Base-by-base conservation (phyloP, 192 early-diverging fungal genomes). In the Coemansia guatemalensis region DNA sequence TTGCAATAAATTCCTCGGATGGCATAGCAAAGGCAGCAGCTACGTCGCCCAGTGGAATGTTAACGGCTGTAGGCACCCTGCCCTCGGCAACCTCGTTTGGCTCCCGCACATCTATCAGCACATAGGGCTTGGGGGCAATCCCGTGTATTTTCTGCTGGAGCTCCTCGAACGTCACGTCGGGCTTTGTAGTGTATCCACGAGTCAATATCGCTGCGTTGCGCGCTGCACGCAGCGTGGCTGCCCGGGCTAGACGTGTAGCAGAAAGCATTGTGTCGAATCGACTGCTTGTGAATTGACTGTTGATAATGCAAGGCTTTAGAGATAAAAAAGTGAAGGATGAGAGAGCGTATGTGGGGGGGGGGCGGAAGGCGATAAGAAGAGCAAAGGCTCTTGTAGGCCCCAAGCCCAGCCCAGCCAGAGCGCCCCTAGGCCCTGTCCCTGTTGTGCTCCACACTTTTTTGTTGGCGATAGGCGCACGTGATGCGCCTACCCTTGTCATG, bases 51-150 rank as follows among this genome's bases (percentile, higher is more conserved):
- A 89, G 72, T 18, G 89, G 89, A 22, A 90, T 82, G 62, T 88
- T 86, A 51, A 81, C 73, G 0, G 87, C 86, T 1, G 88, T 89
- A 24, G 89, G 89, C 56, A 90, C 88, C 48, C 53, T 60, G 27
- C 89, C 89, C 53, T 84, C 67, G 20, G 73, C 75, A 12, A 87
- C 73, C 71, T 90, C 89, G 23, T 78, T 66, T 8, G 81, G 69
- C 57, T 89, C 89, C 53, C 89, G 85, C 47, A 90, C 89, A 68
- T 90, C 89, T 49, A 90, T 86, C 44, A 90, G 69, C 27, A 69
- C 58, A 49, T 83, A 86, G 12, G 64, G 60, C 33, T 41, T 64
- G 60, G 20, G n/a, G 5, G 49, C 32, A 26, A 73, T 66, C 20
- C 78, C 78, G 41, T 81, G 78, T 50, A 81, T 81, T 52, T 69